These are phyloP conservation scores for Bipolaris cookei DNA, from an alignment of 2,329 filamentous ascomycete genomes.

Conservation along the genomic window DNA sequence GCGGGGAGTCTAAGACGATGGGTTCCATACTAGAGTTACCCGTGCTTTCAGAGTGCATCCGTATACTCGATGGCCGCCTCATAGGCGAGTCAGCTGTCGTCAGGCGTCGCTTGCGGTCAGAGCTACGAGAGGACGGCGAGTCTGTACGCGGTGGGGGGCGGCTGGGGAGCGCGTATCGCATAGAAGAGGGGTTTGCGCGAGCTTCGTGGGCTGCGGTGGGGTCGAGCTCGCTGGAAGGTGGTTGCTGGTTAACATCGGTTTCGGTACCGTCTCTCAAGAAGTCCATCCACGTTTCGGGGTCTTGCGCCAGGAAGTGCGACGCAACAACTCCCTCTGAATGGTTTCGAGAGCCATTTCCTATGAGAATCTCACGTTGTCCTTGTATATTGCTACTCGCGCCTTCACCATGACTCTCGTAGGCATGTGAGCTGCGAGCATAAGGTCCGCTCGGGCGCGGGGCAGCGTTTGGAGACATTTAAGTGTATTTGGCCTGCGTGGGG, in stretches of 20 bases:
- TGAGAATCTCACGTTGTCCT: constrained; percentile 4
- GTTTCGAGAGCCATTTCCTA: constrained; percentile 11
- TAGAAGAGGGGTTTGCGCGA: constrained; percentile 16
- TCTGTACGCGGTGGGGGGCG: constrained; percentile 28
- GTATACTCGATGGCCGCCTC: constrained; percentile 37
- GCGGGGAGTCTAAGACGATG: constrained; percentile 30
- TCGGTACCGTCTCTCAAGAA: constrained; percentile 39
- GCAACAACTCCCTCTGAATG: constrained; percentile 34
- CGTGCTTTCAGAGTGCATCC: constrained; percentile 27
- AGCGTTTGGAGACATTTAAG: constrained; percentile 23
- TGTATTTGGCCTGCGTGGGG: constrained; percentile 2
- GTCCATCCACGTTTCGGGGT: constrained; percentile 46
- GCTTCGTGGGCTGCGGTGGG: constrained; percentile 12
- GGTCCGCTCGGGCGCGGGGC: constrained; percentile 13
- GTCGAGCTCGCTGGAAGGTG: constrained; percentile 6
- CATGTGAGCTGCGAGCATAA: constrained; percentile 25
- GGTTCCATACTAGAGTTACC: constrained; percentile 29
- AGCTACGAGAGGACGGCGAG: constrained; percentile 27
- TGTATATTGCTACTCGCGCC: constrained; percentile 17
- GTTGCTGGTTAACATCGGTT: constrained; percentile 16
- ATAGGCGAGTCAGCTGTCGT: constrained; percentile 44
- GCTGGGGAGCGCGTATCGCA: constrained; percentile 29
- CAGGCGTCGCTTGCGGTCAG: constrained; percentile 47
- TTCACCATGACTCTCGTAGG: constrained; percentile 23
- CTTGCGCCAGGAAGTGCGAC: constrained; percentile 38